Percentiles rank a stretch among this genome's conserved stretches.
These are phyloP conservation scores for Pleurozium schreberi DNA, from an alignment of 225 moss, liverwort and hornwort genomes.

Conservation along the genomic window DNA sequence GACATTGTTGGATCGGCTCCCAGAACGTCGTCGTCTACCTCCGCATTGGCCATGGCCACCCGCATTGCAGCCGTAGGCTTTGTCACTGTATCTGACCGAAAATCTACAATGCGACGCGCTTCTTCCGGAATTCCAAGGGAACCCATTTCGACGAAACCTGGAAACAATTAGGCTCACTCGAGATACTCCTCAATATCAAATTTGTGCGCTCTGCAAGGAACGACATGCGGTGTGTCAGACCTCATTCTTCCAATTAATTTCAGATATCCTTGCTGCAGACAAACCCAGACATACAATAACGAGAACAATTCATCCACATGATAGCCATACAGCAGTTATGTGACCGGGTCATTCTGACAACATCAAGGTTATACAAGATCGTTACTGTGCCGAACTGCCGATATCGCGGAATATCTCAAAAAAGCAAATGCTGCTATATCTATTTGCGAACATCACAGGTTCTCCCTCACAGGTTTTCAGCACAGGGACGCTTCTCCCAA, in stretches of 20 bases:
- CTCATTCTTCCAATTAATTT: background rate
- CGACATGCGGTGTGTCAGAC: background rate
- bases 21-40: conserved; percentile 63
- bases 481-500: background rate
- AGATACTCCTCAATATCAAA: background rate
- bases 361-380: background rate
- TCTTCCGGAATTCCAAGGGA: background rate
- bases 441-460: background rate
- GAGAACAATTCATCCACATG: background rate
- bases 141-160: conserved; percentile 3
- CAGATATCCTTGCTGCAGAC: background rate
- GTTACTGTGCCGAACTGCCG: background rate
- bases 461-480: background rate
- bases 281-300: background rate
- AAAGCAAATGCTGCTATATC: background rate
- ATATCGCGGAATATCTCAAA: background rate
- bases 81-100: conserved; percentile 87
- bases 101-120: conserved; percentile 37
- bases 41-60: conserved; percentile 56
- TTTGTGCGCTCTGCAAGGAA: background rate
- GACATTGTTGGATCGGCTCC: conserved; percentile 58
- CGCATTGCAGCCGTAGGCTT: conserved; percentile 78
- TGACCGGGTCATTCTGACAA: background rate
- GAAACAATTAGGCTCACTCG: background rate
- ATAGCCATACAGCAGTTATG: background rate